Conservation (phyloP, 75 land plant species). For the Cryptomeria japonica region DNA sequence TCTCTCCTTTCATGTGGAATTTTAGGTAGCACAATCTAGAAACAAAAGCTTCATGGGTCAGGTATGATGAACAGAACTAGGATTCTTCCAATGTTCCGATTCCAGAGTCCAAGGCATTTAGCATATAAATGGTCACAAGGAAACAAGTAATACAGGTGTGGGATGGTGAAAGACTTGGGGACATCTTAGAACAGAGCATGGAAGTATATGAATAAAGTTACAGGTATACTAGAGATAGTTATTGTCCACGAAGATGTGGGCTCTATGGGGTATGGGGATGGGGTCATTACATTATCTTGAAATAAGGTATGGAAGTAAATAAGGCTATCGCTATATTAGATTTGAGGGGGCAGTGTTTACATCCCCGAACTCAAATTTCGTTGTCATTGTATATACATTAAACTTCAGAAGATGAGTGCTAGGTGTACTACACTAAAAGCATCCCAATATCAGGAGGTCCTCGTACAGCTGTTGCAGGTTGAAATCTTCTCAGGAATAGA, state of each 20-base stretch:
- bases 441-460: neutral
- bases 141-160: neutral
- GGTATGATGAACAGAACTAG: neutral
- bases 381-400: neutral
- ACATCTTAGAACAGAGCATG: neutral
- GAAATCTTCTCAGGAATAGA: neutral
- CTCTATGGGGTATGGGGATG: no score
- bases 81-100: neutral
- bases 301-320: neutral
- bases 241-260: no score
- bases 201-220: no score
- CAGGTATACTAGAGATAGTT: no score
- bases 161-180: neutral
- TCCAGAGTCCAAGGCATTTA: neutral
- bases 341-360: neutral
- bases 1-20: slow-evolving; percentile 6
- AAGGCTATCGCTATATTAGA: neutral
- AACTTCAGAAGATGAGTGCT: neutral
- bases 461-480: neutral
- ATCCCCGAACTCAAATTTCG: neutral
- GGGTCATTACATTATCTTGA: no score
- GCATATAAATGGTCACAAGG: neutral
- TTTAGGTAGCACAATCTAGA: neutral
- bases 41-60: neutral
- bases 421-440: neutral